A percentile compares a stretch with the other conserved stretches of the same genome.
phyloP scores from a whole-genome alignment of 768 basidiomycete genomes.

The Tulasnella sp. region DNA sequence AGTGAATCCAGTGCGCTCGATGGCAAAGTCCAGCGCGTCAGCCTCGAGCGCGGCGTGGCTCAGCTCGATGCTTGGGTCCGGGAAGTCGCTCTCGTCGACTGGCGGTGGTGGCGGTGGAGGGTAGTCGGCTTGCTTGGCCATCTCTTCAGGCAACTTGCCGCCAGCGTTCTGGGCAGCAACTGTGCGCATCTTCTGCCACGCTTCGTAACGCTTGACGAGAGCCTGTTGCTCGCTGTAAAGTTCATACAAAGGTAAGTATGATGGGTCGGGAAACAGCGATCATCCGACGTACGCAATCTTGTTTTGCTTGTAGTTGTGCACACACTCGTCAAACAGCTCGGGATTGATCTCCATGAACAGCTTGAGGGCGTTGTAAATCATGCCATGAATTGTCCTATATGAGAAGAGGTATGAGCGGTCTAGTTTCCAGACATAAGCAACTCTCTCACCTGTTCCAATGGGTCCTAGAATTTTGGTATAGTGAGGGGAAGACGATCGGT shows the following conservation, averaged over 20 bases:
- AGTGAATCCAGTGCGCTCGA: conserved; percentile 70
- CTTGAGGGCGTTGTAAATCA: conserved; percentile 98
- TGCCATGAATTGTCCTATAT: conserved; percentile 88
- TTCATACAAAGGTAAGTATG: background rate
- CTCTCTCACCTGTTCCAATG: conserved; percentile 92
- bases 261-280: background rate
- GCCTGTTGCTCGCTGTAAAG: conserved; percentile 70
- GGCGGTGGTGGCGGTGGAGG: conserved; percentile 69
- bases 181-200: conserved; percentile 80
- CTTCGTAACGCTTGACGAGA: conserved; percentile 71
- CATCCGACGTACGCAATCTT: conserved; percentile 58
- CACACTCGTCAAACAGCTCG: conserved; percentile 84
- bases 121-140: conserved; percentile 46
- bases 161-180: conserved; percentile 59
- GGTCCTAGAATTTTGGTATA: conserved; percentile 90
- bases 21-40: conserved; percentile 47
- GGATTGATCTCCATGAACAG: conserved; percentile 99
- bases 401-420: background rate
- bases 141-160: conserved; percentile 59
- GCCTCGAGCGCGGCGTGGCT: conserved; percentile 73
- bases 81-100: conserved; percentile 73
- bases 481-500: conserved; percentile 92
- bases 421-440: background rate
- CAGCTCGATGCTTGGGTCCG: conserved; percentile 83
- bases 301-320: conserved; percentile 86